Conservation (phyloP, 192 early-diverging fungal genomes). For the Piromyces finnis region DNA sequence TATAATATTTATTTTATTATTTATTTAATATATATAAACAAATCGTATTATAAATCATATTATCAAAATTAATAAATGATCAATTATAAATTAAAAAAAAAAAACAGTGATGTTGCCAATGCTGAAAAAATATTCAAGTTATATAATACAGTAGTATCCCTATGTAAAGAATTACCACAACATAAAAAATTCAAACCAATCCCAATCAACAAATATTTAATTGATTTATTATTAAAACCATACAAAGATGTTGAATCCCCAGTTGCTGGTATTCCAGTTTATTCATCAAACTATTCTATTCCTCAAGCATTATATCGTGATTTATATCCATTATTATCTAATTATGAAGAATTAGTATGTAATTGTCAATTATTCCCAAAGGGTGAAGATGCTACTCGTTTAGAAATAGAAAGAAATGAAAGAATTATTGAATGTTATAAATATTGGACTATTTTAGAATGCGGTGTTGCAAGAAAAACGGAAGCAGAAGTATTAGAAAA, state of each 20-base stretch:
- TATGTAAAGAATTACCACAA: background rate
- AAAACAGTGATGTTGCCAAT: background rate
- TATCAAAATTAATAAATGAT: too few relatives aligned
- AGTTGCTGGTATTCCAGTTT: slow-evolving; percentile 6
- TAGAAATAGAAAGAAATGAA: slow-evolving; percentile 5
- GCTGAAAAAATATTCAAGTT: background rate
- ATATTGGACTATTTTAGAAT: slow-evolving; percentile 15
- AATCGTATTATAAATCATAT: too few relatives aligned
- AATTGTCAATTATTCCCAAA: slow-evolving; percentile 14
- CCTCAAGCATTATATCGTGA: slow-evolving; percentile 5
- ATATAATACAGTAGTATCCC: background rate
- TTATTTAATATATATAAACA: too few relatives aligned
- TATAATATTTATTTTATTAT: too few relatives aligned
- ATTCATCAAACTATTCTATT: background rate
- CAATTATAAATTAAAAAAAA: too few relatives aligned
- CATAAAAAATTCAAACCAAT: background rate
- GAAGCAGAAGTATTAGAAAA: slow-evolving; percentile 19
- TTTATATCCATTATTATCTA: slow-evolving; percentile 7
- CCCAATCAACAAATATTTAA: background rate
- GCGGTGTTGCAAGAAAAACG: background rate
- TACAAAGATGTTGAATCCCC: background rate
- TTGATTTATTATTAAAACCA: slow-evolving; percentile 1
- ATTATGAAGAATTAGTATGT: slow-evolving; percentile 20
- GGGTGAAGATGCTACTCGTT: slow-evolving; percentile 9
- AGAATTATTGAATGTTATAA: slow-evolving; percentile 19